Base-by-base conservation (phyloP, 805 yeast genomes). In the Saccharomycopsis synnaedendra region DNA sequence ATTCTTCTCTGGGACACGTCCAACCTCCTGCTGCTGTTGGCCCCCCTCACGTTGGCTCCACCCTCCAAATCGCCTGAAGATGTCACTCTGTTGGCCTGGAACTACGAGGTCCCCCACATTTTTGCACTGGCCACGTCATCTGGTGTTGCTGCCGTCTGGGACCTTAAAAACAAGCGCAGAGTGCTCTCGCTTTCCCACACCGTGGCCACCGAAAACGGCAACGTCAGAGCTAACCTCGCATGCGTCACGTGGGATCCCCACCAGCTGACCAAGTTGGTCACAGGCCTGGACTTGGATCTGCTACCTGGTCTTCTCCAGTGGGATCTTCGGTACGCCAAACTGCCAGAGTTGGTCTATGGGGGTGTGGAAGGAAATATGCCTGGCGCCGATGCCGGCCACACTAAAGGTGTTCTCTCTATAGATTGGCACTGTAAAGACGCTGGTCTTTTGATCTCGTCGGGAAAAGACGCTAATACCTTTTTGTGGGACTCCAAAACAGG, bases 161-260 rank as follows among this genome's bases (percentile, higher is more conserved):
- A 93, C 65, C 70, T 89, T 55, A 85, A 84, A 59, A 79, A 88
- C 39, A 82, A 81, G 61, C 77, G 86, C 59, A 97, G 90, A 65
- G 95, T 90, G 29, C 68, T 93, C 52, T 96, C 87, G 63, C 72
- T 93, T 61, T 75, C 79, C 48, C 85, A 86, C 63, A 69, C 80
- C 28, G 78, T 82, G 5, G 67, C 76, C 8, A 62, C 70, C 3
- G 65, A 68, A 10, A 62, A 69, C 32, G 44, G 50, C 36, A 54
- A 58, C 41, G 73, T 71, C 41, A 75, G 82, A 58, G 82, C 88
- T 29, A 82, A 81, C 48, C 73, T 90, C 44, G 78, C 94, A 35
- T 74, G 76, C 51, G 94, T 93, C 9, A 87, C 82, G 50, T 93
- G 99, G 99, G 97, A 93, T 64, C 98, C 99, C 48, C 67, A 74